phyloP scores from a whole-genome alignment of 768 basidiomycete species.

The Omphalotus guepiniiformis region DNA sequence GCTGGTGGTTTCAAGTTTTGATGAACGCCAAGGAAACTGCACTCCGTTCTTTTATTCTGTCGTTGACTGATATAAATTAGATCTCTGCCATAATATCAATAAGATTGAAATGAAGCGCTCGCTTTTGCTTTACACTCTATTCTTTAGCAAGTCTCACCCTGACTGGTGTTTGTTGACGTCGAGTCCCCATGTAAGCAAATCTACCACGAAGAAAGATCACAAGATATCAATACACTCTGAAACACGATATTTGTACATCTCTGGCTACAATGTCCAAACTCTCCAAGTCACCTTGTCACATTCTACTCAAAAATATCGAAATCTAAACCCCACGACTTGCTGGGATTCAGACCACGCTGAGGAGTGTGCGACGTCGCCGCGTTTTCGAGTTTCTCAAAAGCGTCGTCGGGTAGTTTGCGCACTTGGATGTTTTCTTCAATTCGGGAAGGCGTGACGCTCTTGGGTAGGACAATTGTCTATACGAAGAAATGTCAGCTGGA shows the following conservation, averaged over 20 bases:
- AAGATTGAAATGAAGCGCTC: too few relatives aligned
- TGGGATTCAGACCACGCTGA: constrained; percentile 53
- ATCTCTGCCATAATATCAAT: too few relatives aligned
- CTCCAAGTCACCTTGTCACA: too few relatives aligned
- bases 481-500: not conserved
- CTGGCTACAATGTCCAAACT: too few relatives aligned
- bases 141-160: too few relatives aligned
- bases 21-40: constrained; percentile 7
- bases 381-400: constrained; percentile 43
- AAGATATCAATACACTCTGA: too few relatives aligned
- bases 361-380: constrained; percentile 54
- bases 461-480: constrained; percentile 69
- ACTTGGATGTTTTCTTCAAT: constrained; percentile 67
- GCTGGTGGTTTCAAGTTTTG: constrained; percentile 63
- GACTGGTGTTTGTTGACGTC: too few relatives aligned
- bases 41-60: not conserved
- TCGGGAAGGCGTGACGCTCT: constrained; percentile 68
- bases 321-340: constrained; percentile 53
- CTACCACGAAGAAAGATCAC: too few relatives aligned
- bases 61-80: too few relatives aligned
- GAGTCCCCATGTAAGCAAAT: too few relatives aligned
- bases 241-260: too few relatives aligned
- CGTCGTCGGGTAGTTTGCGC: constrained; percentile 30
- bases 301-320: constrained; percentile 61
- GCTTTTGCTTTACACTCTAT: too few relatives aligned